Conservation (phyloP, 2,329 filamentous ascomycete species). For the Metarhizium rileyi region DNA sequence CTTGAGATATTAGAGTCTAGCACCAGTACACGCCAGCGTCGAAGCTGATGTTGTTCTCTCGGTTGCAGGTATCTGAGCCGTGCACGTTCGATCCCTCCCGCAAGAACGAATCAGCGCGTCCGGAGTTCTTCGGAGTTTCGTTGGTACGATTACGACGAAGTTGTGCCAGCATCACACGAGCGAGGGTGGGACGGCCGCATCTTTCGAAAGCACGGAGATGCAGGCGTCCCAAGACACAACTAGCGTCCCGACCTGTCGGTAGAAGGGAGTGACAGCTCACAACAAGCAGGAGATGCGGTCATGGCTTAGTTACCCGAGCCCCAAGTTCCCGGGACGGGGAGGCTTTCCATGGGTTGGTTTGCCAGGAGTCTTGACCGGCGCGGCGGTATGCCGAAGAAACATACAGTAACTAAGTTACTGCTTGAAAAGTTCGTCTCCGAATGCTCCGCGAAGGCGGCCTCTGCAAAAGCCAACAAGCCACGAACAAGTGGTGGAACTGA, state of each 20-base stretch:
- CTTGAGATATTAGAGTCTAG: not conserved
- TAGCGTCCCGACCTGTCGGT: not conserved
- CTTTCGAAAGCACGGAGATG: not conserved
- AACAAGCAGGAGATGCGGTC: not conserved
- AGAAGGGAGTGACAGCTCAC: not conserved
- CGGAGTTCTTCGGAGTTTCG: not conserved
- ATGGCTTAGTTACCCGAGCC: not conserved
- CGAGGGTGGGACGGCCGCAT: not conserved
- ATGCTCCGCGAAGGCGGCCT: too few relatives aligned
- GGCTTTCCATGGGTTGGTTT: too few relatives aligned
- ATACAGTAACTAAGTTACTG: too few relatives aligned
- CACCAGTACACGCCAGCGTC: not conserved
- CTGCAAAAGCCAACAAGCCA: not conserved
- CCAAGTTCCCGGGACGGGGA: not conserved
- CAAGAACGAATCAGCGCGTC: not conserved
- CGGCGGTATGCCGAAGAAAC: too few relatives aligned
- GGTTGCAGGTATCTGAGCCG: not conserved
- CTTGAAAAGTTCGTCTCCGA: too few relatives aligned
- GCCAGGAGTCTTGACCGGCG: too few relatives aligned
- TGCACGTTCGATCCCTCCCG: not conserved
- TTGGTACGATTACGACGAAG: not conserved
- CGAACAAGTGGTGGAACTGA: not conserved
- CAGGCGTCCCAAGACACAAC: not conserved
- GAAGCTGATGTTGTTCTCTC: slow-evolving; percentile 1
- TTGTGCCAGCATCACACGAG: not conserved